Evolutionary conservation across 2,329 filamentous ascomycete genomes (phyloP), one percentile per base, ranked within the genome.

Genomic region (Colletotrichum sp.): DNA sequence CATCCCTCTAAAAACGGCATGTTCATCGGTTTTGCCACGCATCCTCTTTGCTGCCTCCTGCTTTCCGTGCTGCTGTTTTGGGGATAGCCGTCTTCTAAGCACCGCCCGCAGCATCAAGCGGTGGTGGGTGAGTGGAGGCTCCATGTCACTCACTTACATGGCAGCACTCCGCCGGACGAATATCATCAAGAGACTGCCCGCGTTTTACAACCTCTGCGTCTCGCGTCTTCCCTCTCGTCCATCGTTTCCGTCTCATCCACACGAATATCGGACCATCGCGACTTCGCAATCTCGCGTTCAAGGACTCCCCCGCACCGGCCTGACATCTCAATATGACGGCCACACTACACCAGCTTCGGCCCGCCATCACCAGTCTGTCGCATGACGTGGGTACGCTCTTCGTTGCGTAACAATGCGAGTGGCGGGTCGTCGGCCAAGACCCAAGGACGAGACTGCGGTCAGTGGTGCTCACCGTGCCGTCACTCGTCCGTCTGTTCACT

Each of bases 301-400:
- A 68, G 73, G 55, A 64, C 36, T 18, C 44, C 73, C 69, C 36
- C 12, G 30, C 30, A 44, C 8, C 16, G 8, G 39, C 28, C 44
- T 68, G 26, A 44, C 68, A 36, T 57, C 39, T 74, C 49, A 71
- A 49, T 18, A 21, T 66, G 34, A 64, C 36, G 68, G 32, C 68
- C 26, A 70, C 28, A 36, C 4, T 15, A 36, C 44, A 18, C 71
- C 70, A 65, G 70, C 59, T 60, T 57, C 63, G 30, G 63, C 55
- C 28, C 52, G 63, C 67, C 24, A 34, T 65, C 26, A 34, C 36
- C 59, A 60, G 64, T 60, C 34, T 68, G 64, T 69, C 74, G 70
- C 70, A 76, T 76, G 74, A 76, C 71, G 70, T 76, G 74, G 74
- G 59, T 60, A 68, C 30, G n/a, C 59, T 49, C 59, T 63, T 74